Evolutionary conservation across 2,329 filamentous ascomycete species (phyloP).

Genomic region (Nannizzia gypsea): DNA sequence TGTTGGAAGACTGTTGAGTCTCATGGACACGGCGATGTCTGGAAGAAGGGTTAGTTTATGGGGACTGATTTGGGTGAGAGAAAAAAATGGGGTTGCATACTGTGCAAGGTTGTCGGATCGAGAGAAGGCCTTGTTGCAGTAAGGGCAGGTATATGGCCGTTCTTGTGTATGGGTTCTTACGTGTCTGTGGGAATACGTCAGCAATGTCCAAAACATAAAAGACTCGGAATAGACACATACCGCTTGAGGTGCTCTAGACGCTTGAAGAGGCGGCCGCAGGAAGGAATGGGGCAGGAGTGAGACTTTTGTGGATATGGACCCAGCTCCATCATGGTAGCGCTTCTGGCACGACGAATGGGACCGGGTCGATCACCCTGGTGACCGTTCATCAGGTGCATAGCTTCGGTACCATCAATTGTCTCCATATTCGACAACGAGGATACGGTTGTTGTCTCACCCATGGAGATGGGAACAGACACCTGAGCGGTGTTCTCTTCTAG

Average conservation of each 20-base stretch:
- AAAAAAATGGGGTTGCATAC: slow-evolving; percentile 45
- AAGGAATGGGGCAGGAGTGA: slow-evolving; percentile 97
- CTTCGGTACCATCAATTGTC: slow-evolving; percentile 41
- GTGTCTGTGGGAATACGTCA: slow-evolving; percentile 51
- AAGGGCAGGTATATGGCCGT: slow-evolving; percentile 91
- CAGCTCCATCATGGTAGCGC: slow-evolving; percentile 91
- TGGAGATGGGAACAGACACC: slow-evolving; percentile 50
- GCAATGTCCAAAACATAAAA: slow-evolving; percentile 22
- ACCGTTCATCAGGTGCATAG: slow-evolving; percentile 28
- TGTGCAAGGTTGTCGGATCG: slow-evolving; percentile 98
- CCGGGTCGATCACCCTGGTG: slow-evolving; percentile 44
- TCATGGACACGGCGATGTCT: slow-evolving; percentile 74
- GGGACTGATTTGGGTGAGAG: background rate
- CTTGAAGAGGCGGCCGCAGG: slow-evolving; percentile 95
- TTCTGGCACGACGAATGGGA: slow-evolving; percentile 78
- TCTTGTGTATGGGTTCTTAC: slow-evolving; percentile 99
- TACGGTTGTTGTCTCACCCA: slow-evolving; percentile 49
- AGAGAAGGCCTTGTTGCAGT: slow-evolving; percentile 98
- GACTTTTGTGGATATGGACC: slow-evolving; percentile 96
- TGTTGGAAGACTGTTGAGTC: slow-evolving; percentile 49
- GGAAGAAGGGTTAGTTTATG: slow-evolving; percentile 8
- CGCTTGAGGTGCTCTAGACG: slow-evolving; percentile 97
- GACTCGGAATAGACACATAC: slow-evolving; percentile 49
- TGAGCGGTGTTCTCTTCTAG: slow-evolving; percentile 71
- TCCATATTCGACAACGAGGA: slow-evolving; percentile 53